Conservation (phyloP, 805 yeast species). For the Hanseniaspora occidentalis region DNA sequence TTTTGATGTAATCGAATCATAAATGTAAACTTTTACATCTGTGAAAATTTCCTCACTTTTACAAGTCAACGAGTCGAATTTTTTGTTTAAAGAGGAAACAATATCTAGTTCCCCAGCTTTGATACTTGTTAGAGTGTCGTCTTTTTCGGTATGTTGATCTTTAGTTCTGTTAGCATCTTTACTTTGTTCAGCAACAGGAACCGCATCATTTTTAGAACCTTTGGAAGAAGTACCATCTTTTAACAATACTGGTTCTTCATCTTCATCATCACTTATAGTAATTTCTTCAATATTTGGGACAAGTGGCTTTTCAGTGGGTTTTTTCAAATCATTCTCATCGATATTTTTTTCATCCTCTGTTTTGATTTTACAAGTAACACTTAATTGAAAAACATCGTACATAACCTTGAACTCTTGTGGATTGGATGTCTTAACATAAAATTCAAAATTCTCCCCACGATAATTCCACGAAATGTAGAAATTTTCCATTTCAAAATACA, state of each 20-base stretch:
- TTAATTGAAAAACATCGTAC: not conserved
- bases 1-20: no score
- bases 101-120: no score
- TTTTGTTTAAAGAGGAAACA: no score
- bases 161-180: not conserved
- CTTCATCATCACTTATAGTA: constrained; percentile 7
- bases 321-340: not conserved
- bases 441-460: not conserved
- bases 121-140: no score
- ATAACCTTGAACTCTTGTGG: not conserved
- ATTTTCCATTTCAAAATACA: constrained; percentile 10
- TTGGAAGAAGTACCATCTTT: constrained; percentile 9
- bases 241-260: constrained; percentile 5
- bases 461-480: constrained; percentile 1
- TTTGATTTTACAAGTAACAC: constrained; percentile 1
- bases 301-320: no score
- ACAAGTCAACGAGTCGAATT: no score
- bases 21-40: no score
- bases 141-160: no score
- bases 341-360: not conserved
- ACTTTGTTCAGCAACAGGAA: constrained; percentile 6
- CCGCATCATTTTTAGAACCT: constrained; percentile 7
- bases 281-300: constrained; percentile 1
- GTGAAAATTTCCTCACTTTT: no score
- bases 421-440: not conserved